Conservation (phyloP, 805 yeast genomes). For the Naumovozyma baii region DNA sequence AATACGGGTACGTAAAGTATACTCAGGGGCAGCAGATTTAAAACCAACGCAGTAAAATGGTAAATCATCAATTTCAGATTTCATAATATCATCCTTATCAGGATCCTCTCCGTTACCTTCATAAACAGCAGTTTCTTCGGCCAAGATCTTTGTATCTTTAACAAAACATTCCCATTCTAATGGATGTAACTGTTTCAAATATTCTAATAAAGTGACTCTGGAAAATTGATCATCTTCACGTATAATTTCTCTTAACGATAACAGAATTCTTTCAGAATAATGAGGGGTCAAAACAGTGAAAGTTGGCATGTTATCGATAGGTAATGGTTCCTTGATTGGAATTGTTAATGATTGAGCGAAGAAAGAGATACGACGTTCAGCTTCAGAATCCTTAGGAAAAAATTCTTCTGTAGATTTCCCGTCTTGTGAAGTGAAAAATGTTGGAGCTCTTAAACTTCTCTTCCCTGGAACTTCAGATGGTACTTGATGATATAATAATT, state of each 20-base stretch:
- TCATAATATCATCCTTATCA: conserved; percentile 57
- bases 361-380: conserved; percentile 98
- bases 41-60: conserved; percentile 95
- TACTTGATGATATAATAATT: conserved; percentile 93
- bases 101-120: conserved; percentile 35
- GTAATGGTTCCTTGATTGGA: conserved; percentile 96
- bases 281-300: conserved; percentile 95
- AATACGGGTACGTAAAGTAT: conserved; percentile 88
- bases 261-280: conserved; percentile 84
- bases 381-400: conserved; percentile 93
- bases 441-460: conserved; percentile 95
- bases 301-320: conserved; percentile 99
- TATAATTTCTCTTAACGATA: conserved; percentile 87
- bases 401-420: conserved; percentile 80
- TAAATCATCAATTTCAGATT: conserved; percentile 76
- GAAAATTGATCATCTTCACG: conserved; percentile 96
- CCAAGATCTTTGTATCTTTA: conserved; percentile 87
- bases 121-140: conserved; percentile 82
- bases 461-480: conserved; percentile 96
- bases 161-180: conserved; percentile 97
- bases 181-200: conserved; percentile 89
- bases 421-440: conserved; percentile 95
- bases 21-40: conserved; percentile 95
- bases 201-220: conserved; percentile 86
- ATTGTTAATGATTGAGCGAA: conserved; percentile 98